Percentiles rank a stretch among this genome's conserved stretches.
phyloP scores from a whole-genome alignment of 2,329 filamentous ascomycete species.

The Juglanconis sp. region DNA sequence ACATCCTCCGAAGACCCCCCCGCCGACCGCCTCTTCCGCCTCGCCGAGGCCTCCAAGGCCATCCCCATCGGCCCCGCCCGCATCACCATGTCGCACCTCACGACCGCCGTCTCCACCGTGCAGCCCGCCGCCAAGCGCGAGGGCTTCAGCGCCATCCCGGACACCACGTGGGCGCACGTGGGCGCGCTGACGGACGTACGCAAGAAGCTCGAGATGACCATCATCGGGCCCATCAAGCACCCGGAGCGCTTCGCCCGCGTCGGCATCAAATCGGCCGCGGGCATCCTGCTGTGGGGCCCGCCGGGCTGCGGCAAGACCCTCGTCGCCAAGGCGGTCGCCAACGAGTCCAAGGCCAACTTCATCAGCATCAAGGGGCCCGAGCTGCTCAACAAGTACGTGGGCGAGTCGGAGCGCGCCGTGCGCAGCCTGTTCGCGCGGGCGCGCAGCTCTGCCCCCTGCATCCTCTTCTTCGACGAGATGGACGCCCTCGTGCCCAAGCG shows the following conservation, averaged over 20 bases:
- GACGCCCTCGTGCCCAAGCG: slow-evolving; percentile 87
- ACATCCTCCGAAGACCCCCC: background rate
- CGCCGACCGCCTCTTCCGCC: slow-evolving; percentile 10
- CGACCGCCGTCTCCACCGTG: slow-evolving; percentile 69
- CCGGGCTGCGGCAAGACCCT: slow-evolving; percentile 96
- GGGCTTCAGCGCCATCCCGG: slow-evolving; percentile 90
- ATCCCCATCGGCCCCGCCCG: slow-evolving; percentile 22
- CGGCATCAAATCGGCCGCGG: slow-evolving; percentile 77
- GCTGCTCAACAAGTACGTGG: slow-evolving; percentile 95
- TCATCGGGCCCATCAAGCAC: slow-evolving; percentile 83
- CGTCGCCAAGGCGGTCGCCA: slow-evolving; percentile 92
- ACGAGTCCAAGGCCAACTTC: slow-evolving; percentile 94
- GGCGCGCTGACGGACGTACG: slow-evolving; percentile 80
- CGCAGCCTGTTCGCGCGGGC: slow-evolving; percentile 89
- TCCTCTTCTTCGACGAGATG: slow-evolving; percentile 97
- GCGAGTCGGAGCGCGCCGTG: slow-evolving; percentile 90
- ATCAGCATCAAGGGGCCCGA: slow-evolving; percentile 97
- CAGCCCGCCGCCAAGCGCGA: slow-evolving; percentile 83
- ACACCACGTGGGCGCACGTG: slow-evolving; percentile 90
- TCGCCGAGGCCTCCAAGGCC: slow-evolving; percentile 16
- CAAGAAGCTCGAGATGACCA: slow-evolving; percentile 76
- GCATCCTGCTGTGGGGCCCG: slow-evolving; percentile 92
- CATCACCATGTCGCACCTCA: slow-evolving; percentile 61
- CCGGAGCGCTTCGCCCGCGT: slow-evolving; percentile 74
- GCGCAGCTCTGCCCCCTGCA: slow-evolving; percentile 80